Conservation (phyloP, 116 monocot species). For the Cymodocea nodosa region DNA sequence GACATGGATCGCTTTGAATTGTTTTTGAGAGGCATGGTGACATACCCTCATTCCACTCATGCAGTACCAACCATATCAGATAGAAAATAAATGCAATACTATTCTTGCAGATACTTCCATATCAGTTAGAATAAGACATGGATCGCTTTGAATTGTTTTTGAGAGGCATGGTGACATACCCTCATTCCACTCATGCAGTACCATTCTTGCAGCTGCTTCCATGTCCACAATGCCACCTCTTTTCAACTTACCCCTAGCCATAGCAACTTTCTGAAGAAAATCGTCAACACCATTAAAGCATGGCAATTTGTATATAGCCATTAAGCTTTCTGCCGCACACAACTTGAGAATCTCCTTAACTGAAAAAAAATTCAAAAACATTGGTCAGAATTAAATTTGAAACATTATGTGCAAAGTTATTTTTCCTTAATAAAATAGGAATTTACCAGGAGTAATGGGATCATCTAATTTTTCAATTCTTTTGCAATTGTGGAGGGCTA, state of each 20-base stretch:
- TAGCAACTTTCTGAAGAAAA: slow-evolving; percentile 82
- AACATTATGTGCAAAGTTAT: neutral
- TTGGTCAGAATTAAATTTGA: too few relatives aligned
- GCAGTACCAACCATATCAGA: too few relatives aligned
- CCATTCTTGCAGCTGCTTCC: slow-evolving; percentile 88
- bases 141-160: neutral
- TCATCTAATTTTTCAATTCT: slow-evolving; percentile 90
- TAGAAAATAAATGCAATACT: too few relatives aligned
- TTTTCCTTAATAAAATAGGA: neutral
- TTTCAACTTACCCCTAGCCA: slow-evolving; percentile 75
- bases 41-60: too few relatives aligned
- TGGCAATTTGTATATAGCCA: slow-evolving; percentile 70
- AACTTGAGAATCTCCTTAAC: slow-evolving; percentile 85
- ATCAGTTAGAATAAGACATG: neutral
- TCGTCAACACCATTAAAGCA: slow-evolving; percentile 64
- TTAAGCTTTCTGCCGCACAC: slow-evolving; percentile 72
- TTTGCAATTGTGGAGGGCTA: slow-evolving; percentile 88
- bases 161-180: slow-evolving; percentile 26
- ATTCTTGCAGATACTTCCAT: neutral
- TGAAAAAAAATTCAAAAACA: slow-evolving; percentile 11
- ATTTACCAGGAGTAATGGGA: slow-evolving; percentile 63
- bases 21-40: too few relatives aligned
- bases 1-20: too few relatives aligned
- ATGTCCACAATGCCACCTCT: slow-evolving; percentile 78
- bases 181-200: slow-evolving; percentile 97